Conservation (phyloP, 129 eudicot genomes). For the Tagetes patula region DNA sequence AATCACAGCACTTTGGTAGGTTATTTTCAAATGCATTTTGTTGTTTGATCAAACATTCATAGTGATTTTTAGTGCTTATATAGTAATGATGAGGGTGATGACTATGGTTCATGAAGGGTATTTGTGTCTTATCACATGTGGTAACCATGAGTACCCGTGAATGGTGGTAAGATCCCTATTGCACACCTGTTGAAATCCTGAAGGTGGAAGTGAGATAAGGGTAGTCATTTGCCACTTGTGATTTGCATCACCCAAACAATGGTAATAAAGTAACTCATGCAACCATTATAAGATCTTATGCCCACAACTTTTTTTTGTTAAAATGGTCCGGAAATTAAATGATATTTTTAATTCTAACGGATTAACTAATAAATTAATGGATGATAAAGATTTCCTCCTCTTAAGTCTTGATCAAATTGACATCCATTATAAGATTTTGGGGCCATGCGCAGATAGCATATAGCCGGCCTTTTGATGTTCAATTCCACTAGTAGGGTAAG, state of each 20-base stretch:
- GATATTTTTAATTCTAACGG: background rate
- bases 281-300: slow-evolving; percentile 4
- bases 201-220: slow-evolving; percentile 31
- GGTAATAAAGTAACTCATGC: slow-evolving; percentile 20
- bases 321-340: background rate
- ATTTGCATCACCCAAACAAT: slow-evolving; percentile 29
- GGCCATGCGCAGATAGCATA: slow-evolving; percentile 5
- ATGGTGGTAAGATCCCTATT: slow-evolving; percentile 19
- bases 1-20: slow-evolving; percentile 13
- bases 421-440: slow-evolving; percentile 26
- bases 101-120: slow-evolving; percentile 30
- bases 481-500: slow-evolving; percentile 15
- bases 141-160: slow-evolving; percentile 28
- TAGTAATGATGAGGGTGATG: slow-evolving; percentile 27
- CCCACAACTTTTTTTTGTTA: background rate
- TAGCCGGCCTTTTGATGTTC: background rate
- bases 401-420: slow-evolving; percentile 12
- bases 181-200: slow-evolving; percentile 37
- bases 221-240: slow-evolving; percentile 38
- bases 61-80: slow-evolving; percentile 17
- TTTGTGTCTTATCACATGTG: slow-evolving; percentile 16
- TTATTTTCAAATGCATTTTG: slow-evolving; percentile 24
- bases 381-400: background rate
- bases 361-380: background rate
- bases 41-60: slow-evolving; percentile 15